Conservation (phyloP, 371 early-diverging fungal genomes). For the Polyrhizophydium stewartii region DNA sequence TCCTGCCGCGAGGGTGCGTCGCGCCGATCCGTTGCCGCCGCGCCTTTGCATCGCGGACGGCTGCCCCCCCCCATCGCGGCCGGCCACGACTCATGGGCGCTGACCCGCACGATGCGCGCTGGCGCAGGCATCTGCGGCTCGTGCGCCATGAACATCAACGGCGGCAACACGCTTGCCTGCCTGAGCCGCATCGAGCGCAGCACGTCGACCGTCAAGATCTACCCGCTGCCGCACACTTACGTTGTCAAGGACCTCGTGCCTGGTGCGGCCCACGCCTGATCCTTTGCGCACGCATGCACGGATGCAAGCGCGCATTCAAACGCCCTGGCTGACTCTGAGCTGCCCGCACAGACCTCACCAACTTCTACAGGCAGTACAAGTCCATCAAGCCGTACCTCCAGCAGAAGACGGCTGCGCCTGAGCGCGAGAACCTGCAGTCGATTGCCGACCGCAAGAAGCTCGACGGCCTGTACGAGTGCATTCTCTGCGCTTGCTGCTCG, state of each 20-base stretch:
- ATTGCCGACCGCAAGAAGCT: conserved; percentile 94
- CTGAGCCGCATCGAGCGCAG: conserved; percentile 78
- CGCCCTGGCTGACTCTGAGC: not conserved
- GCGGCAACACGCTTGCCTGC: conserved; percentile 92
- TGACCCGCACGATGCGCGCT: not conserved
- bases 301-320: not conserved
- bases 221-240: conserved; percentile 90
- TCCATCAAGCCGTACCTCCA: conserved; percentile 92
- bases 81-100: not conserved
- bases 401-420: conserved; percentile 67
- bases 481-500: conserved; percentile 96
- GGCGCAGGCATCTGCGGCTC: conserved; percentile 82
- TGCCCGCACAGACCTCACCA: conserved; percentile 76
- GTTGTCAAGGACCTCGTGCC: conserved; percentile 55
- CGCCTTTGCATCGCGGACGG: not conserved
- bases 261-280: conserved; percentile 41
- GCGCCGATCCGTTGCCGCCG: not conserved
- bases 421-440: conserved; percentile 84
- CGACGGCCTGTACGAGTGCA: conserved; percentile 97
- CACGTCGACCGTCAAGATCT: conserved; percentile 72
- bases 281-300: conserved; percentile 2
- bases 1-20: conserved; percentile 63
- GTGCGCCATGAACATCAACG: conserved; percentile 96
- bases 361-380: conserved; percentile 96
- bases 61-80: not conserved